Base-by-base conservation (phyloP, 2,329 filamentous ascomycete genomes). In the Metarhizium anisopliae region DNA sequence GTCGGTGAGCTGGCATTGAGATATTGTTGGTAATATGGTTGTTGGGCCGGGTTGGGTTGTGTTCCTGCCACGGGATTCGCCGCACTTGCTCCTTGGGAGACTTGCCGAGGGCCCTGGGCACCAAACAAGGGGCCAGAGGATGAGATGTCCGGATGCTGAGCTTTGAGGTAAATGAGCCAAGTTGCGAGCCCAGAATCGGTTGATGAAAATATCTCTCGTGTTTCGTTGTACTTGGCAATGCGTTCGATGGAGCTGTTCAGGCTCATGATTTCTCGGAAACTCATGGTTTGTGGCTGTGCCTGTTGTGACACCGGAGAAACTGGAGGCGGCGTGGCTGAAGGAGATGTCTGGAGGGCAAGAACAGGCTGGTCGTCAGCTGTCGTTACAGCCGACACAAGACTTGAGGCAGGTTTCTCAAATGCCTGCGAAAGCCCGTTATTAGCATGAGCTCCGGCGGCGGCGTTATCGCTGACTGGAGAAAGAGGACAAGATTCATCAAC, bases 201-300 rank as follows among this genome's bases (percentile, higher is more conserved):
- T 13, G 73, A 69, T 0, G 87, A 85, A 68, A 91, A 90, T 50
- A 87, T 81, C 16, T 81, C 74, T 49, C 90, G 82, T 0, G 88
- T 87, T 56, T 86, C 81, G 57, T 89, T 82, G 67, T 89, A 95
- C 14, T 84, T 85, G 47, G 79, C 75, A 58, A 94, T 88, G 20
- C 91, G 84, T 61, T 94, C 85, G 14, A 77, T 69, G 0, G 84
- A 70, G 2, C 81, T 82, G 16, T 81, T 77, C 52, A 94, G 77
- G 8, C 81, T 83, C 63, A 90, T 77, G 58, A 96, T 95, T 56
- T 95, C 87, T 52, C 85, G 82, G 70, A 95, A 92, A 1, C 80
- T 75, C 60, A 80, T 77, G 42, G 81, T 73, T 50, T 65, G 64
- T 11, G 65, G 50, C 29, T 55, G 58, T 29, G 56, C 49, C 30